Evolutionary conservation across 305 asterid genomes (phyloP).

Genomic region (Stenogyne calaminthoides): DNA sequence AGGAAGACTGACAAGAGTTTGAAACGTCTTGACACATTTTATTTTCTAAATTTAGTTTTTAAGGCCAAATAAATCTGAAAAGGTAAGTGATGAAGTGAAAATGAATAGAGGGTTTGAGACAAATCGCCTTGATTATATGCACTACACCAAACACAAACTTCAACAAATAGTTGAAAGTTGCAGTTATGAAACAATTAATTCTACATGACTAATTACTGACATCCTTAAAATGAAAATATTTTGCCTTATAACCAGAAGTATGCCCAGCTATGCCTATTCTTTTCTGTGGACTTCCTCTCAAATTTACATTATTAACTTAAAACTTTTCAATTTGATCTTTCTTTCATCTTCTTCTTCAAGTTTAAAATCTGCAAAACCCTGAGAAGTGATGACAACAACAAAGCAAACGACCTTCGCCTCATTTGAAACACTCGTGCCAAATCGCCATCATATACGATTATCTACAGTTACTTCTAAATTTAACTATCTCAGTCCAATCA

Average conservation of each 20-base stretch:
- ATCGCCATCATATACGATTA: not conserved
- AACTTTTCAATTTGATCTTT: not conserved
- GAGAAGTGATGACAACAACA: not conserved
- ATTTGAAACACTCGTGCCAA: not conserved
- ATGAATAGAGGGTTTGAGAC: not conserved
- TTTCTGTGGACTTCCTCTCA: not conserved
- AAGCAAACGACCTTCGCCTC: conserved; percentile 4
- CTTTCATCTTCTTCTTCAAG: conserved; percentile 7
- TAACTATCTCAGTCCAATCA: not conserved
- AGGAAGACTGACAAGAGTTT: not conserved
- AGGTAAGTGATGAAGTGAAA: not conserved
- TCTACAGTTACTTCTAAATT: not conserved
- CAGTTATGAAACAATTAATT: not conserved
- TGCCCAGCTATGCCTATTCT: not conserved
- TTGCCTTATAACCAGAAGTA: not conserved
- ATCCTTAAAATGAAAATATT: conserved; percentile 1
- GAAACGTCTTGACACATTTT: not conserved
- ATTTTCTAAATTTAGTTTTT: not conserved
- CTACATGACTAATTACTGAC: not conserved
- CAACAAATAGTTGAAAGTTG: not conserved
- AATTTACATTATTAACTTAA: not conserved
- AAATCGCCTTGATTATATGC: not conserved
- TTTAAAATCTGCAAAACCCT: not conserved
- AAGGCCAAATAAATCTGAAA: not conserved
- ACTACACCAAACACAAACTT: not conserved